These are phyloP conservation scores for Cladosporium austrohemisphaericum DNA, from an alignment of 2,329 filamentous ascomycete species.

Conservation along the genomic window DNA sequence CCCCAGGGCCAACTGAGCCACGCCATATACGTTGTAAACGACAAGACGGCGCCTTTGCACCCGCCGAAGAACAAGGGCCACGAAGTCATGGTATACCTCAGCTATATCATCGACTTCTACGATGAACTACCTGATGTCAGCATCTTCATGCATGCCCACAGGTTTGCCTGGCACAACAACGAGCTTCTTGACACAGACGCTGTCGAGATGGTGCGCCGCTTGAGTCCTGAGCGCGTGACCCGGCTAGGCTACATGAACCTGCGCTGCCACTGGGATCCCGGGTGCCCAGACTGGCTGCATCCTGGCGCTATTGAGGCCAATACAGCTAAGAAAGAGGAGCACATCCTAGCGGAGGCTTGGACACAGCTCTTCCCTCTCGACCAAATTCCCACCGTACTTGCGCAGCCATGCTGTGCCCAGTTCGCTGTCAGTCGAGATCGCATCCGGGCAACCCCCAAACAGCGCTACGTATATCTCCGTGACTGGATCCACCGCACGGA, in stretches of 20 bases:
- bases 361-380: conserved; percentile 47
- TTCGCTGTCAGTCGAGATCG: conserved; percentile 59
- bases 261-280: conserved; percentile 52
- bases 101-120: conserved; percentile 61
- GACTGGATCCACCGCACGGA: conserved; percentile 60
- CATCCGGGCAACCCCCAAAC: conserved; percentile 51
- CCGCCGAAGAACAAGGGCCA: conserved; percentile 58
- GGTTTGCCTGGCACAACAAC: conserved; percentile 57
- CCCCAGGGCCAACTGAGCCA: conserved; percentile 34
- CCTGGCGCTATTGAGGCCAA: conserved; percentile 39
- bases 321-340: conserved; percentile 42
- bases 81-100: conserved; percentile 61
- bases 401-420: conserved; percentile 62
- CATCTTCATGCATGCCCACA: conserved; percentile 61
- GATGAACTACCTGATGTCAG: conserved; percentile 55
- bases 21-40: conserved; percentile 53
- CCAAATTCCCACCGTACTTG: conserved; percentile 48
- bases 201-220: conserved; percentile 42
- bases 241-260: conserved; percentile 54
- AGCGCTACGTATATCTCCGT: conserved; percentile 54
- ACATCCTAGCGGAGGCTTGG: conserved; percentile 44
- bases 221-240: conserved; percentile 46
- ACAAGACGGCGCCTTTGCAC: conserved; percentile 44
- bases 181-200: conserved; percentile 45
- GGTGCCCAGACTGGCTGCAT: conserved; percentile 54